A percentile compares a stretch with the other conserved stretches of the same genome.
These are phyloP conservation scores for Tephrocybe sp. DNA, from an alignment of 768 basidiomycete genomes.

Conservation along the genomic window DNA sequence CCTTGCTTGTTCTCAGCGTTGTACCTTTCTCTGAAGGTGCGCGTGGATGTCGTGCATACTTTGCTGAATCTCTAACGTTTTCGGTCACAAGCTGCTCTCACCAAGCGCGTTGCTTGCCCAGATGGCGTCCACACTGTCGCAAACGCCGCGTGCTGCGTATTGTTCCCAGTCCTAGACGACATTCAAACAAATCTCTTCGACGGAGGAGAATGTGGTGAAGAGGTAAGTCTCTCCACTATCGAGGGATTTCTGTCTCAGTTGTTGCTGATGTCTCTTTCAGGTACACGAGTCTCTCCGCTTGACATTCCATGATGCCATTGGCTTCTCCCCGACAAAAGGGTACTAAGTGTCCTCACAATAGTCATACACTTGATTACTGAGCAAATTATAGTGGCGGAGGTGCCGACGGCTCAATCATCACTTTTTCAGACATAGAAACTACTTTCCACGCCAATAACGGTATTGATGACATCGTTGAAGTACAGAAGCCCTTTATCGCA, in stretches of 20 bases:
- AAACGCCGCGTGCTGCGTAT: conserved; percentile 37
- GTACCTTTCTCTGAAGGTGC: conserved; percentile 3
- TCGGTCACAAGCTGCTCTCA: conserved; percentile 8
- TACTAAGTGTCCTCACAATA: conserved; percentile 15
- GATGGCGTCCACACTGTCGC: conserved; percentile 25
- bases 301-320: conserved; percentile 46
- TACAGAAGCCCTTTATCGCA: conserved; percentile 32
- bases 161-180: conserved; percentile 40
- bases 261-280: not conserved
- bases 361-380: not conserved
- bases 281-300: conserved; percentile 25
- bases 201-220: conserved; percentile 34
- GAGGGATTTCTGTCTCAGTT: not conserved
- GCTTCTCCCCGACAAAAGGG: conserved; percentile 35
- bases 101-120: conserved; percentile 23
- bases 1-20: conserved; percentile 5
- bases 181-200: conserved; percentile 38
- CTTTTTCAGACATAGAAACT: conserved; percentile 42
- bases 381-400: conserved; percentile 35
- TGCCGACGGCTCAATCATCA: conserved; percentile 51
- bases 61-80: not conserved
- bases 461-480: conserved; percentile 40
- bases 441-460: conserved; percentile 42
- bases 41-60: not conserved
- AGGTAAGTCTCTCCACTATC: conserved; percentile 14